Conservation (phyloP, 2,329 filamentous ascomycete species). For the Cladosporium halotolerans region DNA sequence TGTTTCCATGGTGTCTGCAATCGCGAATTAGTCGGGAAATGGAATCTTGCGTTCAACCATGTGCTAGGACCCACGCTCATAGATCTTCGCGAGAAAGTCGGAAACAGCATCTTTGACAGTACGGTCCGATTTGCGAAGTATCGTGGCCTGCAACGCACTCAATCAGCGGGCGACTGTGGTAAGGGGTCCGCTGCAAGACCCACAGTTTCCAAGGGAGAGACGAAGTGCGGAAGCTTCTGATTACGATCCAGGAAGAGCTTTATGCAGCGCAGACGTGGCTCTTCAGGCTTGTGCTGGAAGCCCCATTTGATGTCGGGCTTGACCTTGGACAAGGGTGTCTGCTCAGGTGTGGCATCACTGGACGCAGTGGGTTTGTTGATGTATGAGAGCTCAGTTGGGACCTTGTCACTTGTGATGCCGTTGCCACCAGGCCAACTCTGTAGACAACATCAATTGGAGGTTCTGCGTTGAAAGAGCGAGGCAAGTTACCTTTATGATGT, state of each 20-base stretch:
- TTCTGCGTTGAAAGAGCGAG: constrained; percentile 29
- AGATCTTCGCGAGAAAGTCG: constrained; percentile 71
- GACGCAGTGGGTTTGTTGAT: constrained; percentile 32
- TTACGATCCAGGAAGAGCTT: constrained; percentile 77
- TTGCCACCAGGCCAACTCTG: constrained; percentile 77
- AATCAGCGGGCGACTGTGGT: not conserved
- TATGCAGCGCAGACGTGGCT: constrained; percentile 70
- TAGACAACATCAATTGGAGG: constrained; percentile 30
- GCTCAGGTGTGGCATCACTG: constrained; percentile 4
- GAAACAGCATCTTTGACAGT: constrained; percentile 73
- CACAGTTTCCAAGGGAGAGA: constrained; percentile 59
- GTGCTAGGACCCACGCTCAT: constrained; percentile 35
- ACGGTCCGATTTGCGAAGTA: constrained; percentile 65
- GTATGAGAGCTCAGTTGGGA: constrained; percentile 68
- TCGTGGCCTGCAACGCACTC: constrained; percentile 39
- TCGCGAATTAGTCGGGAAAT: too few species aligned
- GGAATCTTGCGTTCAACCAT: not conserved
- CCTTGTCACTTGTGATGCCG: constrained; percentile 82
- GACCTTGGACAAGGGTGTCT: constrained; percentile 1
- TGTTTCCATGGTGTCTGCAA: constrained; percentile 66
- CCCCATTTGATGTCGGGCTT: constrained; percentile 58
- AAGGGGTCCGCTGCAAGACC: not conserved
- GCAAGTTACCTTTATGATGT: constrained; percentile 50
- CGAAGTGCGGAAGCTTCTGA: constrained; percentile 74
- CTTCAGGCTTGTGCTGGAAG: constrained; percentile 74